These are phyloP conservation scores for Suillus brevipes DNA, from an alignment of 768 basidiomycete genomes.

Conservation along the genomic window DNA sequence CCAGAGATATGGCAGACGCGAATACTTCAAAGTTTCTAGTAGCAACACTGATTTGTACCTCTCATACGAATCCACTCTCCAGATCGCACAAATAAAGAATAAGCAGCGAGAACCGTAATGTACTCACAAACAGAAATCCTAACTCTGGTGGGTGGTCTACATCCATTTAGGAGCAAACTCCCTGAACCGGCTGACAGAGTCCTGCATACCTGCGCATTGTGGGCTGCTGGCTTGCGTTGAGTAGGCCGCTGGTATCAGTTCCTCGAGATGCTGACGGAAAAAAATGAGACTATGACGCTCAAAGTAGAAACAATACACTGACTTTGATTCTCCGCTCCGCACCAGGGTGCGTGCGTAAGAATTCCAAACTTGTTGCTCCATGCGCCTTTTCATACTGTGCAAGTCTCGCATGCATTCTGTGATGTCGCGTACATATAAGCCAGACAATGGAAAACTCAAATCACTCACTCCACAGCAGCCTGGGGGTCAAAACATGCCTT, in stretches of 20 bases:
- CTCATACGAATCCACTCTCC: neutral
- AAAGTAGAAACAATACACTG: slow-evolving; percentile 18
- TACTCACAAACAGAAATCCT: neutral
- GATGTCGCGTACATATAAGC: neutral
- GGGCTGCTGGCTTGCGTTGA: slow-evolving; percentile 55
- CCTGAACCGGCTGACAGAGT: slow-evolving; percentile 28
- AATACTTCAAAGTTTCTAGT: neutral
- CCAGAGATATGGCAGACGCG: neutral
- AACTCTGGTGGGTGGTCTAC: neutral
- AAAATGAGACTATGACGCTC: neutral
- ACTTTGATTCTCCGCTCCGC: slow-evolving; percentile 73
- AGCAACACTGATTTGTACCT: neutral
- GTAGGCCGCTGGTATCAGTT: slow-evolving; percentile 58
- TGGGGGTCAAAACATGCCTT: slow-evolving; percentile 85
- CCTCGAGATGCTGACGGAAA: slow-evolving; percentile 46
- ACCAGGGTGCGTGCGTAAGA: slow-evolving; percentile 82
- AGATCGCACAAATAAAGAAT: neutral
- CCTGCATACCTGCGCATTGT: slow-evolving; percentile 47
- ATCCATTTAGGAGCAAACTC: slow-evolving; percentile 2
- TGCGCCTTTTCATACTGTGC: slow-evolving; percentile 50
- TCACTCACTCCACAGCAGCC: slow-evolving; percentile 66
- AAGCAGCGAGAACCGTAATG: neutral
- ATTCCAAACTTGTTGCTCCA: slow-evolving; percentile 43
- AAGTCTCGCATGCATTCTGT: slow-evolving; percentile 73
- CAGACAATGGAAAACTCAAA: neutral